These are phyloP conservation scores for Ajuga reptans DNA, from an alignment of 305 asterid species.

Conservation along the genomic window DNA sequence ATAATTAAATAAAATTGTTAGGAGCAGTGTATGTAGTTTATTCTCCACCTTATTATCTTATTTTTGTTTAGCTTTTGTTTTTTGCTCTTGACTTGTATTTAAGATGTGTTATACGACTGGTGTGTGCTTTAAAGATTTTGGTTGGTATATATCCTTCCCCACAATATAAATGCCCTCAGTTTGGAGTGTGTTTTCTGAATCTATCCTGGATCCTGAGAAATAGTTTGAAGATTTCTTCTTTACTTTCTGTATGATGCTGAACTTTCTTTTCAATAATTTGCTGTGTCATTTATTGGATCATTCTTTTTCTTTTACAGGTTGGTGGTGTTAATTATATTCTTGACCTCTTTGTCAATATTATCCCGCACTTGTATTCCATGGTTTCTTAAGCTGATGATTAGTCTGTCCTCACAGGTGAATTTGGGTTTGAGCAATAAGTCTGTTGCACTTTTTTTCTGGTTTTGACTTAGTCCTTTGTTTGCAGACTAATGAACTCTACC, in stretches of 20 bases:
- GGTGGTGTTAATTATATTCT: slow-evolving; percentile 47
- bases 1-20: background rate
- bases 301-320: slow-evolving; percentile 39
- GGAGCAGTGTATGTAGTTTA: background rate
- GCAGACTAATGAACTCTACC: slow-evolving; percentile 84
- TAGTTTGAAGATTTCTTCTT: slow-evolving; percentile 5
- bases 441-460: slow-evolving; percentile 14
- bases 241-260: background rate
- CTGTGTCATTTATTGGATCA: background rate
- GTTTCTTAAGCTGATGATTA: slow-evolving; percentile 73
- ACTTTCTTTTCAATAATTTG: slow-evolving; percentile 19
- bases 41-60: slow-evolving; percentile 1
- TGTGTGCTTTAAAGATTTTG: slow-evolving; percentile 3
- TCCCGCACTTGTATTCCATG: slow-evolving; percentile 61
- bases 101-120: background rate
- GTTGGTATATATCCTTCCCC: slow-evolving; percentile 10
- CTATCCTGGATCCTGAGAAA: slow-evolving; percentile 17
- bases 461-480: slow-evolving; percentile 30
- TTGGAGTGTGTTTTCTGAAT: background rate
- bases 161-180: background rate
- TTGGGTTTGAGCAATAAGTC: slow-evolving; percentile 22
- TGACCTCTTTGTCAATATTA: slow-evolving; percentile 44
- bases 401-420: slow-evolving; percentile 68
- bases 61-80: background rate
- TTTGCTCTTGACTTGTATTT: background rate